Conservation (phyloP, 257 asterid genomes). For the Solanum medicagineum region DNA sequence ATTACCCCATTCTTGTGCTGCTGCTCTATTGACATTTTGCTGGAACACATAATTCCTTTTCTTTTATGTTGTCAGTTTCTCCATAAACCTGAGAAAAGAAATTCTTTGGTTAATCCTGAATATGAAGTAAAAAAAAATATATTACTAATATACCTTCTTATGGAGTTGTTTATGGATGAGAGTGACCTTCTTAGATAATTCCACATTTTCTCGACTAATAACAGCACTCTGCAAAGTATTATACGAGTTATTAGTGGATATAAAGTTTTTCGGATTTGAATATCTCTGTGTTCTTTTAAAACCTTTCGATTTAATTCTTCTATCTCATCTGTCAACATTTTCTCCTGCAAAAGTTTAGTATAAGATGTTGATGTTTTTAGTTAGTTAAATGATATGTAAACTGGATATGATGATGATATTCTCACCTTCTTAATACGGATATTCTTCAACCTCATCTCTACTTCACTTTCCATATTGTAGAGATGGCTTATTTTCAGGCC, state of each 20-base stretch:
- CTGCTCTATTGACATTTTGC: neutral
- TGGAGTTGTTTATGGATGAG: constrained; percentile 27
- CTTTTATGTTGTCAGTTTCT: constrained; percentile 12
- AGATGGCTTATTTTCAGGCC: constrained; percentile 45
- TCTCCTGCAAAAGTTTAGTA: constrained; percentile 29
- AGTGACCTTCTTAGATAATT: constrained; percentile 39
- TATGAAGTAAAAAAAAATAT: neutral
- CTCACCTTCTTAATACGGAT: constrained; percentile 45
- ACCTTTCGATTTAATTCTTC: constrained; percentile 53
- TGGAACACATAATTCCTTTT: constrained; percentile 7
- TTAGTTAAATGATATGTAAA: neutral
- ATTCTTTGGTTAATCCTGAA: neutral
- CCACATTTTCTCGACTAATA: constrained; percentile 42
- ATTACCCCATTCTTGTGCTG: constrained; percentile 21
- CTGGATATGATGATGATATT: neutral
- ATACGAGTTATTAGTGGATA: neutral
- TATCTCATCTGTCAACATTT: constrained; percentile 36
- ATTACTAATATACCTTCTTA: constrained; percentile 32
- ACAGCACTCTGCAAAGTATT: constrained; percentile 36
- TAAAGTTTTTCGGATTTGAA: neutral
- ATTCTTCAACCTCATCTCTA: constrained; percentile 49
- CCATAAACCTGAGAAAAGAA: constrained; percentile 24
- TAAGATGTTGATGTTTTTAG: neutral
- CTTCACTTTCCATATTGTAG: constrained; percentile 43
- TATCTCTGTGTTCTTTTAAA: neutral